phyloP scores from a whole-genome alignment of 352 stramenopile genomes.

The Phytophthora constricta region DNA sequence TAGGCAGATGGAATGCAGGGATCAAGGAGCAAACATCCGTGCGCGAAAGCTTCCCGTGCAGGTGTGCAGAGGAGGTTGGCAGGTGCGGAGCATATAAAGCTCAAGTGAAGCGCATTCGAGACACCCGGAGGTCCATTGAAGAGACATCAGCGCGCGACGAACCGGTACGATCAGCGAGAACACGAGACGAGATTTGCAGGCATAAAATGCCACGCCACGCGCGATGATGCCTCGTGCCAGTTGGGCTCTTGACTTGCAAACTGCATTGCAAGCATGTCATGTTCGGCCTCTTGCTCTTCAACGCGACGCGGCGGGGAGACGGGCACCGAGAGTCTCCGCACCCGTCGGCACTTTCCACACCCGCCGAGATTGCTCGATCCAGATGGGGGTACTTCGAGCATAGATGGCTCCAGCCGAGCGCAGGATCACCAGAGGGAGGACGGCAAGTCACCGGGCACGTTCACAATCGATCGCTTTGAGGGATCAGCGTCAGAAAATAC shows the following conservation, averaged over 20 bases:
- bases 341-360: slow-evolving; percentile 6
- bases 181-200: slow-evolving; percentile 16
- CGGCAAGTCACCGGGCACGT: background rate
- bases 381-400: slow-evolving; percentile 19
- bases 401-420: slow-evolving; percentile 19
- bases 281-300: background rate
- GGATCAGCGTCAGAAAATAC: slow-evolving; percentile 7
- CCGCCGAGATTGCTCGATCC: background rate
- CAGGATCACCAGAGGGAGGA: slow-evolving; percentile 1
- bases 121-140: slow-evolving; percentile 17
- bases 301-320: background rate
- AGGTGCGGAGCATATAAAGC: slow-evolving; percentile 5
- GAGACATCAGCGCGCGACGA: no score
- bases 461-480: background rate
- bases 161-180: slow-evolving; percentile 17
- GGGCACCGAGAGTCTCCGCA: background rate
- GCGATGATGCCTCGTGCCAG: no score
- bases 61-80: background rate
- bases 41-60: background rate
- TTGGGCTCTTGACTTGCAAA: no score
- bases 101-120: background rate
- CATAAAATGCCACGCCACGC: slow-evolving; percentile 7
- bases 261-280: no score
- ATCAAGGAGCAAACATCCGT: background rate
- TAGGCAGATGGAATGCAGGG: slow-evolving; percentile 5